Conservation (phyloP, 202 grass and related monocot species). For the Carex arenaria region DNA sequence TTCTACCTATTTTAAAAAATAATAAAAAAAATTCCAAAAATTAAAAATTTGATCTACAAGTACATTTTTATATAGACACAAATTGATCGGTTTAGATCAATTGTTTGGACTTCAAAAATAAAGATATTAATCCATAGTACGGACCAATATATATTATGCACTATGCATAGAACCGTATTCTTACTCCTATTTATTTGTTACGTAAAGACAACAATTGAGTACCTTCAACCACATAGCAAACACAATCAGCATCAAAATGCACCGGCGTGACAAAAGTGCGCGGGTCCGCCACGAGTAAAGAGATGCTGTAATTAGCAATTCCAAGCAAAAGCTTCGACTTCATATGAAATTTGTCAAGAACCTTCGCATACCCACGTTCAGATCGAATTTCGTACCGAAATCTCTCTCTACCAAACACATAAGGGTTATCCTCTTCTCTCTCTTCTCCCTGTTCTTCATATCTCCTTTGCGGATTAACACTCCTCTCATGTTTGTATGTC, state of each 20-base stretch:
- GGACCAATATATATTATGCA: too few relatives aligned
- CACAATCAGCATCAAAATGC: conserved; percentile 51
- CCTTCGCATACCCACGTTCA: conserved; percentile 39
- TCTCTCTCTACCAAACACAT: conserved; percentile 54
- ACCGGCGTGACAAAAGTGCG: conserved; percentile 47
- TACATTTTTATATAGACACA: too few relatives aligned
- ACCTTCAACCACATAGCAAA: conserved; percentile 67
- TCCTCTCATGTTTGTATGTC: conserved; percentile 4
- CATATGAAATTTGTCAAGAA: conserved; percentile 45
- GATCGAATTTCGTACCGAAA: conserved; percentile 28
- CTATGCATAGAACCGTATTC: too few relatives aligned
- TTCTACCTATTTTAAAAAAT: too few relatives aligned
- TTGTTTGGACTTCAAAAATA: too few relatives aligned
- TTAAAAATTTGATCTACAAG: too few relatives aligned
- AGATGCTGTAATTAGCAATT: conserved; percentile 63
- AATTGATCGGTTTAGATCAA: too few relatives aligned
- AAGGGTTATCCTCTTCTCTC: conserved; percentile 26
- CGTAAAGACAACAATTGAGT: neutral
- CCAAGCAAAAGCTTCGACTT: conserved; percentile 53
- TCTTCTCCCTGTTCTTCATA: conserved; percentile 4
- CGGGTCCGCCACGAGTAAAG: conserved; percentile 44
- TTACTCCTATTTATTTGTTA: neutral
- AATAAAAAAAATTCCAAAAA: too few relatives aligned
- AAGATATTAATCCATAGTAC: too few relatives aligned
- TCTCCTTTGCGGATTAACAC: neutral